Base-by-base conservation (phyloP, 139 green algal species). In the Chlamydomonas incerta region DNA sequence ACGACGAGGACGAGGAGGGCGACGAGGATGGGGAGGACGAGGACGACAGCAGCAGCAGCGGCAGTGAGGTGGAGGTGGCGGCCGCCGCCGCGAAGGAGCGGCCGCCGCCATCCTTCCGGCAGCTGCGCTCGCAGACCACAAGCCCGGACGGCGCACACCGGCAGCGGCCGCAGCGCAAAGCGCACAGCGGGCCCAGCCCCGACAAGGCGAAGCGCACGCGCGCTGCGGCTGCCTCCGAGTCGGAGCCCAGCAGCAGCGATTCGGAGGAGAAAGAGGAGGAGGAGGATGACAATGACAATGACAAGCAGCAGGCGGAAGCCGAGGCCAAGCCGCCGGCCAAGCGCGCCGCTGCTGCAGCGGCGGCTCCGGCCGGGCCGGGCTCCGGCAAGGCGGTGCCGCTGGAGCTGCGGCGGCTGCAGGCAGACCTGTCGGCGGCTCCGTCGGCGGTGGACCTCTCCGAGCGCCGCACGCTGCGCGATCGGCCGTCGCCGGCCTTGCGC, bases 401-500 rank as follows among this genome's bases (percentile, higher is more conserved):
- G 47, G 79, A 85, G 65, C 79, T 85, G 9, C 46, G 79, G 23
- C 46, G 79, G 9, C 79, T 85, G 41, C 79, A 85, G 66, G 73
- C 67, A 33, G 68, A 29, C 47, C 29, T 50, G 4, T 68, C 66
- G 8, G 47, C 6, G 3, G 66, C 46, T 1, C 23, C 41, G 18
- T 66, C 79, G 3, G 79, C 57, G 1, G 46, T 85, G 5, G 47
- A 75, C 33, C 75, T 33, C 3, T 52, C 62, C 1, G 79, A 85
- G 79, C 66, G 65, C 1, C 65, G 79, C 5, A 68, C 50, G 14
- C 28, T 75, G 47, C 79, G 79, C 26, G 79, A 68, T 20, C 62
- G 76, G 4, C 60, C 66, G 8, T 85, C 79, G 33, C 79, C 79
- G n/a, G 65, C 79, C 14, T 6, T 21, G 21, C 11, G 47, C 15